phyloP scores from a whole-genome alignment of 352 stramenopile genomes.

The Peronospora farinosa region DNA sequence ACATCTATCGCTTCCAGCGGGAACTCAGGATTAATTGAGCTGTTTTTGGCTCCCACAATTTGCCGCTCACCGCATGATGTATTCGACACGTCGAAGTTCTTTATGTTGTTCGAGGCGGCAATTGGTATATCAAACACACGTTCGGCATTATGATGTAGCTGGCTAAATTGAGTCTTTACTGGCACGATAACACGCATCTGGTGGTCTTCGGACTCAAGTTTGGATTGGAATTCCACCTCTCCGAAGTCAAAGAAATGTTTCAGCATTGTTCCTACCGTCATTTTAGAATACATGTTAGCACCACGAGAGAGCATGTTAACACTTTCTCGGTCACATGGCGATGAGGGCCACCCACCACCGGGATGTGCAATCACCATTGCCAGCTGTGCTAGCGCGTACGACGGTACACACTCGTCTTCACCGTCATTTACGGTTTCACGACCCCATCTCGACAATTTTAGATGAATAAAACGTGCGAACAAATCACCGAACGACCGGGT shows the following conservation, averaged over 20 bases:
- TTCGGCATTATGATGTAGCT: conserved; percentile 44
- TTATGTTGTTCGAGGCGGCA: conserved; percentile 4
- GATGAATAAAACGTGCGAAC: conserved; percentile 64
- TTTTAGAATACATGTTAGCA: conserved; percentile 79
- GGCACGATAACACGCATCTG: conserved; percentile 43
- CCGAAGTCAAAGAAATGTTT: conserved; percentile 82
- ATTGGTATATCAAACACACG: conserved; percentile 24
- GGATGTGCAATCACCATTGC: conserved; percentile 63
- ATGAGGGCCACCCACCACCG: conserved; percentile 44
- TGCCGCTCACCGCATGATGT: conserved; percentile 60
- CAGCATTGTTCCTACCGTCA: conserved; percentile 64
- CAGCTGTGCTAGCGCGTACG: conserved; percentile 69
- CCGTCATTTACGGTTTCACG: conserved; percentile 79
- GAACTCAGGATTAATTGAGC: conserved; percentile 61
- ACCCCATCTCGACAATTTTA: conserved; percentile 82
- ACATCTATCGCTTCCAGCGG: conserved; percentile 67
- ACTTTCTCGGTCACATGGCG: conserved; percentile 65
- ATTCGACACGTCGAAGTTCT: conserved; percentile 65
- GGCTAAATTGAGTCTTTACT: conserved; percentile 64
- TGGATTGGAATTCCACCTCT: conserved; percentile 57
- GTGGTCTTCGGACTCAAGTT: conserved; percentile 51
- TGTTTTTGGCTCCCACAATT: conserved; percentile 25
- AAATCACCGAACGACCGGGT: conserved; percentile 75
- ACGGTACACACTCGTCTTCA: conserved; percentile 72
- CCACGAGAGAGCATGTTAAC: conserved; percentile 61